These are phyloP conservation scores for Aspergillus neoniger DNA, from an alignment of 2,329 filamentous ascomycete genomes.

Conservation along the genomic window DNA sequence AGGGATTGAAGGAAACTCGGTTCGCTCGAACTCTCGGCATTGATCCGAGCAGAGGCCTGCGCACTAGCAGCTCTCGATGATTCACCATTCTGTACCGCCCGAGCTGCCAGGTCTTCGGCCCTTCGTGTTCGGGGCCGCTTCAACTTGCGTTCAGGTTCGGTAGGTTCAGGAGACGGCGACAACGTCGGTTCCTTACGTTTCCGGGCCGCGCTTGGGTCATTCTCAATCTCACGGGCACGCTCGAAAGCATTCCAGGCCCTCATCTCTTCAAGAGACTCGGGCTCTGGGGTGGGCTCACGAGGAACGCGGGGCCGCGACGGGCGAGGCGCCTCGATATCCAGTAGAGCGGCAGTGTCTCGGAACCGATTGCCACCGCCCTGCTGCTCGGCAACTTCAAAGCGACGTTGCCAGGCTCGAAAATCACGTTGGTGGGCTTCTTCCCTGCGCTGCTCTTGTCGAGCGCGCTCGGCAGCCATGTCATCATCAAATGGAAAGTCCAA, in stretches of 20 bases:
- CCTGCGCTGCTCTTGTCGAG: conserved; percentile 53
- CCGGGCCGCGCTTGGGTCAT: conserved; percentile 49
- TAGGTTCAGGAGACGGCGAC: conserved; percentile 70
- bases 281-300: conserved; percentile 53
- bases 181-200: conserved; percentile 64
- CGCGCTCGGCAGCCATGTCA: conserved; percentile 61
- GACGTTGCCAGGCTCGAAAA: conserved; percentile 75
- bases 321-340: conserved; percentile 52
- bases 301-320: conserved; percentile 43
- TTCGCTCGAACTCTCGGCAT: conserved; percentile 48
- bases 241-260: conserved; percentile 90
- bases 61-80: conserved; percentile 38
- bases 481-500: conserved; percentile 84
- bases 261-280: conserved; percentile 77
- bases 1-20: conserved; percentile 85
- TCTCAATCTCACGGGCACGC: conserved; percentile 71
- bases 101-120: conserved; percentile 55
- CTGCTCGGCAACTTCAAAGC: conserved; percentile 77
- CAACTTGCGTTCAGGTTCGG: conserved; percentile 75
- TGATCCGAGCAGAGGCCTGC: conserved; percentile 35
- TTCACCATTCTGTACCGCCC: conserved; percentile 45
- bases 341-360: conserved; percentile 64
- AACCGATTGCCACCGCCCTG: conserved; percentile 76
- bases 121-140: conserved; percentile 83
- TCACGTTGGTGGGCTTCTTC: conserved; percentile 58